phyloP scores from a whole-genome alignment of 225 moss, liverwort and hornwort species.

The Sphagnum contortum region DNA sequence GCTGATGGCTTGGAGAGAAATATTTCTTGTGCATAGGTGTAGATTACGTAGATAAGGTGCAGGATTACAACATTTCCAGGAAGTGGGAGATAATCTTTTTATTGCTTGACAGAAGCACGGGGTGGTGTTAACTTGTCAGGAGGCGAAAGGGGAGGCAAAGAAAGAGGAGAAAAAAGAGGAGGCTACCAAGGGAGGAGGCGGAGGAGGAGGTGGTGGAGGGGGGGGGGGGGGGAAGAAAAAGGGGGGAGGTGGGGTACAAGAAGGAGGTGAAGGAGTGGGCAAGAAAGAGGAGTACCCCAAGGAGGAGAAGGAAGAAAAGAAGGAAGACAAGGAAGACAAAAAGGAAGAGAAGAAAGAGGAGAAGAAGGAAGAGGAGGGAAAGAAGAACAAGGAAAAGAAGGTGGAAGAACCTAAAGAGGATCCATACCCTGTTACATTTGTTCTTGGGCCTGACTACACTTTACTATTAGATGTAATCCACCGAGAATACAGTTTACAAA shows the following conservation, averaged over 20 bases:
- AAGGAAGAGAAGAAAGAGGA: slow-evolving; percentile 13
- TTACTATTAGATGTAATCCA: slow-evolving; percentile 18
- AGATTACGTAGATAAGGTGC: too few species aligned
- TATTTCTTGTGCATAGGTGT: too few species aligned
- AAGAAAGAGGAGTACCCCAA: slow-evolving; percentile 17
- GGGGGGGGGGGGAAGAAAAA: slow-evolving; percentile 14
- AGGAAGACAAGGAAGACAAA: slow-evolving; percentile 7
- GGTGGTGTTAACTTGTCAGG: background rate
- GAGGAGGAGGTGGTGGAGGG: slow-evolving; percentile 13
- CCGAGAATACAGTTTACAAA: too few species aligned
- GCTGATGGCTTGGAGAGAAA: too few species aligned
- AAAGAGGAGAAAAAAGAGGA: background rate
- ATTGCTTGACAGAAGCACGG: too few species aligned
- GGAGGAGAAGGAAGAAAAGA: slow-evolving; percentile 7
- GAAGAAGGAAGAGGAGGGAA: slow-evolving; percentile 13
- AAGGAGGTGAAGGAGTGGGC: background rate
- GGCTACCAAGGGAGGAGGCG: background rate
- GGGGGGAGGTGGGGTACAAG: background rate
- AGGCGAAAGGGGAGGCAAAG: slow-evolving; percentile 12
- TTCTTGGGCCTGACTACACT: slow-evolving; percentile 51
- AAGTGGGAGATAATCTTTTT: slow-evolving; percentile 1
- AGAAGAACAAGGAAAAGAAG: slow-evolving; percentile 7
- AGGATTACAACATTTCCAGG: background rate
- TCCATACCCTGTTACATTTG: slow-evolving; percentile 42
- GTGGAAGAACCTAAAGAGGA: slow-evolving; percentile 25